These are phyloP conservation scores for Hanseniaspora vineae DNA, from an alignment of 805 yeast species.

Conservation along the genomic window DNA sequence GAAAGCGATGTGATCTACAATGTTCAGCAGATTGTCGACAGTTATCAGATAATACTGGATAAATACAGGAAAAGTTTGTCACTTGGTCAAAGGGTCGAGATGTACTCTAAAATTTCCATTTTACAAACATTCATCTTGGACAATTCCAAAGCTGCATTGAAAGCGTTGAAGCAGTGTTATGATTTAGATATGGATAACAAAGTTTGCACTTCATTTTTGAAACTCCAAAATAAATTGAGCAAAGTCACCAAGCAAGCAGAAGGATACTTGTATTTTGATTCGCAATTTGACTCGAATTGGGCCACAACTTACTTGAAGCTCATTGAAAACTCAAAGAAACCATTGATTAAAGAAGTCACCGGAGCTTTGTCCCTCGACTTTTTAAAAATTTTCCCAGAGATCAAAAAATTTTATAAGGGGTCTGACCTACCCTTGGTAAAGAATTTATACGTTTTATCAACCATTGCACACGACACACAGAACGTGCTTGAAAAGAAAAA, in stretches of 20 bases:
- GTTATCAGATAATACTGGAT: conserved; percentile 14
- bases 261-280: conserved; percentile 25
- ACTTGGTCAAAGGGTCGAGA: conserved; percentile 16
- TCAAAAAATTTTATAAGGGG: neutral
- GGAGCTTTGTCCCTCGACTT: neutral
- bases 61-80: conserved; percentile 16
- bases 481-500: neutral
- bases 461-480: neutral
- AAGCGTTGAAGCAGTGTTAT: conserved; percentile 51
- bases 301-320: conserved; percentile 8
- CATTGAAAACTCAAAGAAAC: neutral
- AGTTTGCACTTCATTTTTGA: conserved; percentile 43
- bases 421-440: conserved; percentile 1
- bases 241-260: conserved; percentile 27
- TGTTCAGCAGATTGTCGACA: neutral
- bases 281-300: conserved; percentile 21
- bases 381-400: neutral
- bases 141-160: conserved; percentile 39
- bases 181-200: conserved; percentile 63
- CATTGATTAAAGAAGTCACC: neutral
- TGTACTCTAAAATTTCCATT: conserved; percentile 21
- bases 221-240: conserved; percentile 35
- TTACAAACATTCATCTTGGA: conserved; percentile 39
- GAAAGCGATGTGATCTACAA: neutral
- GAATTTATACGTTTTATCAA: neutral